Conservation (phyloP, 768 basidiomycete genomes). For the Nidularia pulvinata region DNA sequence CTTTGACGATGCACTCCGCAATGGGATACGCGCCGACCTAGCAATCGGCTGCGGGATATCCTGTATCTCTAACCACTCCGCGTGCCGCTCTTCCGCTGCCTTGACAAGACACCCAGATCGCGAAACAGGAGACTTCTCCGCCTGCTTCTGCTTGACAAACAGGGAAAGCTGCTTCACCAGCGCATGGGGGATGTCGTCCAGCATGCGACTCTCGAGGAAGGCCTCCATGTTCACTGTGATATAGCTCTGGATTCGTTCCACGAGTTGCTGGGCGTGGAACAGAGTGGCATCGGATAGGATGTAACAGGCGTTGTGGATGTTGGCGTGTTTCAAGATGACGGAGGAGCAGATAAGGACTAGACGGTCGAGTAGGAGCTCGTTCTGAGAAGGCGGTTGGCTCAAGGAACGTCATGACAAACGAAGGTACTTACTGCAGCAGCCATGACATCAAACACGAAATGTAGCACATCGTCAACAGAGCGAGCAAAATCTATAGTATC, state of each 20-base stretch:
- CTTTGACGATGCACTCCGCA: conserved; percentile 10
- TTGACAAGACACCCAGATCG: conserved; percentile 54
- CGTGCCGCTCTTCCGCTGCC: conserved; percentile 56
- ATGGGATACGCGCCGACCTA: conserved; percentile 12
- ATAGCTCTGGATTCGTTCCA: conserved; percentile 74
- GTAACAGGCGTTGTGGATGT: conserved; percentile 75
- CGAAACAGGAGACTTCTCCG: conserved; percentile 62
- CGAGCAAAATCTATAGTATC: conserved; percentile 53
- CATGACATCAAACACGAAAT: conserved; percentile 87
- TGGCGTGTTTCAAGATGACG: conserved; percentile 66
- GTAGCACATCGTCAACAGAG: conserved; percentile 73
- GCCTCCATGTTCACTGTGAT: conserved; percentile 85
- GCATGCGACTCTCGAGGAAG: conserved; percentile 76
- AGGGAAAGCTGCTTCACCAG: conserved; percentile 68
- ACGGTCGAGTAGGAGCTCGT: conserved; percentile 86
- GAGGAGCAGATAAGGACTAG: conserved; percentile 83
- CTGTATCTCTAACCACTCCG: conserved; percentile 69
- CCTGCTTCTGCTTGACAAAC: conserved; percentile 60
- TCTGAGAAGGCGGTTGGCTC: conserved; percentile 37
- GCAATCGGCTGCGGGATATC: conserved; percentile 66
- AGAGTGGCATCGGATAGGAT: conserved; percentile 82
- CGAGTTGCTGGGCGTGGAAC: conserved; percentile 70
- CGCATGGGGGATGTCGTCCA: conserved; percentile 71
- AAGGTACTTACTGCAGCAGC: conserved; percentile 68
- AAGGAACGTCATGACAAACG: neutral